These are phyloP conservation scores for Kwoniella shandongensis DNA, from an alignment of 768 basidiomycete species.

Conservation along the genomic window DNA sequence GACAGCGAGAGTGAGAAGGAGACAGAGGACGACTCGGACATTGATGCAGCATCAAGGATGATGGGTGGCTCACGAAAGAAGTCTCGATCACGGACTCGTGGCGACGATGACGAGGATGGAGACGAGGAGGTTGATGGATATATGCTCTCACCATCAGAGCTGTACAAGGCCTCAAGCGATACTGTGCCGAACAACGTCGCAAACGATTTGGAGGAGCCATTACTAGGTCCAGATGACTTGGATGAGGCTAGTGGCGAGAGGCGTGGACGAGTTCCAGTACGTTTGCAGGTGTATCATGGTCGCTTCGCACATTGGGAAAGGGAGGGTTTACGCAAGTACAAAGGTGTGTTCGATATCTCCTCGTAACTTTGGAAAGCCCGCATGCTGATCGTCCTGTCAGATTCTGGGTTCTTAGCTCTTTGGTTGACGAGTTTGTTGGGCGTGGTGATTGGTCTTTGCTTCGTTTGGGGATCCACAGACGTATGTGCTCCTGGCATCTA, in stretches of 20 bases:
- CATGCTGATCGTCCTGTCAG: constrained; percentile 14
- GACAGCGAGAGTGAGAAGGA: constrained; percentile 34
- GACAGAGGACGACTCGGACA: constrained; percentile 31
- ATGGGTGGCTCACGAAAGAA: constrained; percentile 28
- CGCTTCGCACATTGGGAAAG: constrained; percentile 46
- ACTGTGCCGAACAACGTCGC: neutral
- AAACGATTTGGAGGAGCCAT: constrained; percentile 37
- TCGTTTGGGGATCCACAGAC: constrained; percentile 53
- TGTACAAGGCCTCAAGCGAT: constrained; percentile 16
- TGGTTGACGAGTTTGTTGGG: constrained; percentile 48
- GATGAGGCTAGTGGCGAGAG: constrained; percentile 11
- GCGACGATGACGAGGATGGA: constrained; percentile 16
- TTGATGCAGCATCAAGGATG: constrained; percentile 25
- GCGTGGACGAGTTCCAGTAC: constrained; percentile 27
- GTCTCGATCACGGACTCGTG: constrained; percentile 14
- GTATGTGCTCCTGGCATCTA: constrained; percentile 21
- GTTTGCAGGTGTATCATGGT: constrained; percentile 47
- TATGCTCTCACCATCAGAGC: constrained; percentile 32
- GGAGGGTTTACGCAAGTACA: constrained; percentile 46
- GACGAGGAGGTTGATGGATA: constrained; percentile 32
- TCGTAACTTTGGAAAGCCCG: neutral
- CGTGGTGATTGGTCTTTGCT: constrained; percentile 43
- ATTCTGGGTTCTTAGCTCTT: constrained; percentile 47
- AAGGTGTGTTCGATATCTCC: constrained; percentile 31
- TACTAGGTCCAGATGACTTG: constrained; percentile 44